These are phyloP conservation scores for Rhodotorula glutinis DNA, from an alignment of 1,284 basidiomycete species.

Conservation along the genomic window DNA sequence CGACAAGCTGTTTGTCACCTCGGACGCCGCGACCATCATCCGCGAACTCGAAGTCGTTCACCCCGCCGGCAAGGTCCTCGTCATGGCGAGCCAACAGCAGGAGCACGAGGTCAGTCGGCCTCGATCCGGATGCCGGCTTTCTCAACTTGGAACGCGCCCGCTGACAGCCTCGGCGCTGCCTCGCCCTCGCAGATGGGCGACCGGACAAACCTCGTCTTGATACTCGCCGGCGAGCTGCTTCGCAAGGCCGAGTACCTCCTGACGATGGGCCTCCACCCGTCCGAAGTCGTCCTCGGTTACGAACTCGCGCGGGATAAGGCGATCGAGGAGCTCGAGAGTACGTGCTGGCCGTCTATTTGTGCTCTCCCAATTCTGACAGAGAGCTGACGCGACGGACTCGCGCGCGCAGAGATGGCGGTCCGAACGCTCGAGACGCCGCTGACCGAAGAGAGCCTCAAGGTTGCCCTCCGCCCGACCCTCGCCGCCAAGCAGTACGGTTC, in stretches of 20 bases:
- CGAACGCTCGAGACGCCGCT: slow-evolving; percentile 69
- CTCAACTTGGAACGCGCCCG: accelerated
- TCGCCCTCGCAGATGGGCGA: slow-evolving; percentile 73
- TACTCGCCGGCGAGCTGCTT: slow-evolving; percentile 90
- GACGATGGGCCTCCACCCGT: slow-evolving; percentile 94
- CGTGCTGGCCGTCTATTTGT: slow-evolving; percentile 56
- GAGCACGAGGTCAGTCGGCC: slow-evolving; percentile 71
- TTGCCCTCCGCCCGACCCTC: slow-evolving; percentile 83
- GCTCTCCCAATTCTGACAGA: background rate
- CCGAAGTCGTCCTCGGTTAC: slow-evolving; percentile 83
- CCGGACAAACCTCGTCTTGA: slow-evolving; percentile 91
- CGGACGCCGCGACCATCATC: slow-evolving; percentile 98
- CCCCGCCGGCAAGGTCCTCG: slow-evolving; percentile 92
- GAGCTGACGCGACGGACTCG: background rate
- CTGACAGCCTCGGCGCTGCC: background rate
- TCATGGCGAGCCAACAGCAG: slow-evolving; percentile 96
- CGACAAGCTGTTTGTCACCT: slow-evolving; percentile 92
- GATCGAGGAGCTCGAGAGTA: slow-evolving; percentile 84
- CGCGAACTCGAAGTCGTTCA: slow-evolving; percentile 97
- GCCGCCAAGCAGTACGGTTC: slow-evolving; percentile 96
- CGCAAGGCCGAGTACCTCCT: slow-evolving; percentile 91
- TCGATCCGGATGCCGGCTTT: background rate
- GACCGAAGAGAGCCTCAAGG: slow-evolving; percentile 69
- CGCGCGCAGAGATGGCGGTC: slow-evolving; percentile 45
- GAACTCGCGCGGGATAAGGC: slow-evolving; percentile 88